These are phyloP conservation scores for Boletus coccyginus DNA, from an alignment of 768 basidiomycete genomes.

Conservation along the genomic window DNA sequence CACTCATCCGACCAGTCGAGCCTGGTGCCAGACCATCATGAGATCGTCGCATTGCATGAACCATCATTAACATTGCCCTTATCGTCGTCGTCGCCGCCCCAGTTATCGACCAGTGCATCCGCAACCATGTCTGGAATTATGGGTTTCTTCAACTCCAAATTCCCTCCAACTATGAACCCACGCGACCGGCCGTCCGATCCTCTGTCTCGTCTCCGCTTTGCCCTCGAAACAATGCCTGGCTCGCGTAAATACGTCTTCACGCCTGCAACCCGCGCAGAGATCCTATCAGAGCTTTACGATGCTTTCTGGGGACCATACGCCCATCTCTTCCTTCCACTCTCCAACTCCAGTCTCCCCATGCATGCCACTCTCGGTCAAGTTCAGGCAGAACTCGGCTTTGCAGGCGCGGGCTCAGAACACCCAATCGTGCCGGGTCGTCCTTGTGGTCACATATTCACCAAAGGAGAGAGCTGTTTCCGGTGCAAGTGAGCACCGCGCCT, in stretches of 20 bases:
- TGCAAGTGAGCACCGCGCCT: constrained; percentile 69
- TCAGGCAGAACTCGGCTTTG: constrained; percentile 56
- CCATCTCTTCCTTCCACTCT: constrained; percentile 68
- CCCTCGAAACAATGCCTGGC: constrained; percentile 78
- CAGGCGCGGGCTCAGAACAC: constrained; percentile 59
- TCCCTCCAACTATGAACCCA: constrained; percentile 51
- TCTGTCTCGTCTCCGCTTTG: constrained; percentile 69
- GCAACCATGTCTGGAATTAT: constrained; percentile 40
- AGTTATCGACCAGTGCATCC: not conserved
- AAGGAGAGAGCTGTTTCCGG: constrained; percentile 89
- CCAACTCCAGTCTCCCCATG: constrained; percentile 58
- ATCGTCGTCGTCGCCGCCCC: not conserved
- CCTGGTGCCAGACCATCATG: too few relatives aligned
- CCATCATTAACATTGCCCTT: not conserved
- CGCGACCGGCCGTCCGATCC: constrained; percentile 59
- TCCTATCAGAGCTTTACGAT: constrained; percentile 77
- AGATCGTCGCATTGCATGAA: constrained; percentile 5
- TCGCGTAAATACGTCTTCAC: constrained; percentile 77
- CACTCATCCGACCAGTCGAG: too few relatives aligned
- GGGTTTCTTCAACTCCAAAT: constrained; percentile 47
- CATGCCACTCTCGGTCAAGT: constrained; percentile 67
- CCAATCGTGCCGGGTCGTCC: constrained; percentile 64
- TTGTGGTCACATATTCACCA: constrained; percentile 84
- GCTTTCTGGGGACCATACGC: constrained; percentile 80
- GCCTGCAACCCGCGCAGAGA: constrained; percentile 70